Conservation (phyloP, 2,329 filamentous ascomycete genomes). For the Neonectria punicea region DNA sequence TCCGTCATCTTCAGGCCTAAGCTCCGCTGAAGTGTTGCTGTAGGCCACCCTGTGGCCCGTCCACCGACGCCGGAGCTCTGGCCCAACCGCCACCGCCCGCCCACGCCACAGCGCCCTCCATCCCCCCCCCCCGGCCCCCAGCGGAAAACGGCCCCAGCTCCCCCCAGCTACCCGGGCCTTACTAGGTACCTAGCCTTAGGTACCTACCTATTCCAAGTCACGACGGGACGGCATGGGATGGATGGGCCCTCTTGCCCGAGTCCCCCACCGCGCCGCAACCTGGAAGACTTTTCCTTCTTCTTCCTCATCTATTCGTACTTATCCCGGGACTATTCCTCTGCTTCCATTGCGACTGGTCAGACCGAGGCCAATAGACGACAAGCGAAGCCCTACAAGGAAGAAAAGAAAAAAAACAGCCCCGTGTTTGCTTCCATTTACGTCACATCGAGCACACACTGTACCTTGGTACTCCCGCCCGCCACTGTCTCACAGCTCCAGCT, state of each 20-base stretch:
- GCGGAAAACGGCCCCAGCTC: conserved; percentile 9
- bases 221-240: conserved; percentile 9
- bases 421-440: conserved; percentile 36
- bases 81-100: conserved; percentile 15
- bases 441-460: conserved; percentile 10
- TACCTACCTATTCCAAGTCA: conserved; percentile 32
- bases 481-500: conserved; percentile 2
- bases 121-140: not conserved
- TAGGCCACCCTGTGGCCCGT: conserved; percentile 35
- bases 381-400: conserved; percentile 13
- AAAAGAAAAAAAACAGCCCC: not conserved
- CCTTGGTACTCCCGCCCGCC: not conserved
- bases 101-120: conserved; percentile 19
- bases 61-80: conserved; percentile 21
- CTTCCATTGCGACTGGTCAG: conserved; percentile 22
- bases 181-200: not conserved
- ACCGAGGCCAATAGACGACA: conserved; percentile 1
- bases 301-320: conserved; percentile 9
- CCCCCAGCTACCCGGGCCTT: not conserved
- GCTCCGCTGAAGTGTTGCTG: not conserved
- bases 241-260: conserved; percentile 29
- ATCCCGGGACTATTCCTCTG: conserved; percentile 8
- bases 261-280: conserved; percentile 34
- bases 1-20: not conserved
- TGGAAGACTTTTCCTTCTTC: conserved; percentile 19